These are phyloP conservation scores for Neopestalotiopsis sp. DNA, from an alignment of 2,329 filamentous ascomycete species.

Conservation along the genomic window DNA sequence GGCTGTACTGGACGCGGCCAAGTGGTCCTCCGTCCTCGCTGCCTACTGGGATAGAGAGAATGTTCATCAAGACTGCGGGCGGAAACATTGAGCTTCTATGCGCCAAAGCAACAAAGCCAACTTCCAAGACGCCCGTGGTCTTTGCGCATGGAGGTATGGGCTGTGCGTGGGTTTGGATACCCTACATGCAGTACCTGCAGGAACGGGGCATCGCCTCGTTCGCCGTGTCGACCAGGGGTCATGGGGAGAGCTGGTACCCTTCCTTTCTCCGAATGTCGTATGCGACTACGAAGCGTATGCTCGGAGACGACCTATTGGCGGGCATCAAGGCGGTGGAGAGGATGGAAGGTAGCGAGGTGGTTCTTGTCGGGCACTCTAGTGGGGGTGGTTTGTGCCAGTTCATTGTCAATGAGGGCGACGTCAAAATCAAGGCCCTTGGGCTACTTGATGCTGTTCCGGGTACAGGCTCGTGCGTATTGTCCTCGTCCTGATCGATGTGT, in stretches of 20 bases:
- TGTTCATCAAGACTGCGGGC: slow-evolving; percentile 47
- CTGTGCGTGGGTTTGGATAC: slow-evolving; percentile 55
- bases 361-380: slow-evolving; percentile 56
- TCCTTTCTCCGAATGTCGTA: slow-evolving; percentile 54
- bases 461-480: slow-evolving; percentile 49
- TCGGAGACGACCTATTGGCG: slow-evolving; percentile 50
- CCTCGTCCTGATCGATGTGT: not conserved
- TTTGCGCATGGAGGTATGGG: slow-evolving; percentile 62
- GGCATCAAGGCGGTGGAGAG: slow-evolving; percentile 44
- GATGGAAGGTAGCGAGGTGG: slow-evolving; percentile 37
- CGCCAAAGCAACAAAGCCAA: slow-evolving; percentile 35
- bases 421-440: slow-evolving; percentile 48
- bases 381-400: slow-evolving; percentile 57
- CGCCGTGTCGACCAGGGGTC: slow-evolving; percentile 56
- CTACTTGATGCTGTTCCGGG: slow-evolving; percentile 53
- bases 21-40: slow-evolving; percentile 31
- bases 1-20: slow-evolving; percentile 36
- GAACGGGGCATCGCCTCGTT: slow-evolving; percentile 52
- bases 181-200: slow-evolving; percentile 56
- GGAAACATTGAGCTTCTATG: slow-evolving; percentile 56
- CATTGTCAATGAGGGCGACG: slow-evolving; percentile 45
- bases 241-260: slow-evolving; percentile 57
- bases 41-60: slow-evolving; percentile 47
- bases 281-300: slow-evolving; percentile 44
- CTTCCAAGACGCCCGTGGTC: slow-evolving; percentile 44